A percentile compares a stretch with the other conserved stretches of the same genome.
phyloP scores from a whole-genome alignment of 2,329 filamentous ascomycete species.

The Dendryphion nanum region DNA sequence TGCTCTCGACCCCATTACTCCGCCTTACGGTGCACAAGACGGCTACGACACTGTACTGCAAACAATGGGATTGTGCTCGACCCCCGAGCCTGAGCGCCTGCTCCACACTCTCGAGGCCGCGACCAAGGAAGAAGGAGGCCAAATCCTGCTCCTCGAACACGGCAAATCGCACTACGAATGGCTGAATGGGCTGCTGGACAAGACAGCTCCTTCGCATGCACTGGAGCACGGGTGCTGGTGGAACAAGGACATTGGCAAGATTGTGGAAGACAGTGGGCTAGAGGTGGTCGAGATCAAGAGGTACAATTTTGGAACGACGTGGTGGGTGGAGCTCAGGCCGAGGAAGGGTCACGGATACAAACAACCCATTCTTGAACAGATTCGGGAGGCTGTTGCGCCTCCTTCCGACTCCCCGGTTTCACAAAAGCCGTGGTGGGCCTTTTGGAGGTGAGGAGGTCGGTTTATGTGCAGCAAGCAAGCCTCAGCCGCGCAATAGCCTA shows the following conservation, averaged over 20 bases:
- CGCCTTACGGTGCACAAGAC: slow-evolving; percentile 40
- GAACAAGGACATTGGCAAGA: slow-evolving; percentile 51
- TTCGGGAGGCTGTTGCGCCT: no score
- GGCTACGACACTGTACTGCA: slow-evolving; percentile 52
- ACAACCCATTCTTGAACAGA: no score
- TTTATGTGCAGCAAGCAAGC: no score
- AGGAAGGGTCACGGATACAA: slow-evolving; percentile 11
- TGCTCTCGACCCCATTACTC: slow-evolving; percentile 43
- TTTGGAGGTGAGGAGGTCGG: slow-evolving; percentile 37
- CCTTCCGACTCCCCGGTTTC: slow-evolving; percentile 13
- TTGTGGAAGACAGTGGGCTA: slow-evolving; percentile 48
- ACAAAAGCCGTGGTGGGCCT: slow-evolving; percentile 33
- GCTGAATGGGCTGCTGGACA: slow-evolving; percentile 49
- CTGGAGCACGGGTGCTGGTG: slow-evolving; percentile 53
- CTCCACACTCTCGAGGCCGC: slow-evolving; percentile 45
- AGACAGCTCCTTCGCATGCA: slow-evolving; percentile 47
- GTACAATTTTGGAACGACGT: slow-evolving; percentile 50
- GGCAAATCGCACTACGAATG: slow-evolving; percentile 49
- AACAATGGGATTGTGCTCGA: slow-evolving; percentile 54
- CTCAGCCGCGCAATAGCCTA: no score
- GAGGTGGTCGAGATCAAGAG: slow-evolving; percentile 47
- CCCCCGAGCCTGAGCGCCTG: slow-evolving; percentile 44
- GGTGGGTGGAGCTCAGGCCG: slow-evolving; percentile 49
- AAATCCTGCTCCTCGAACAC: slow-evolving; percentile 51
- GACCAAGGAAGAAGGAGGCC: slow-evolving; percentile 43